Evolutionary conservation across 306 rosid species (phyloP).

Genomic region (Crotalaria pallida): DNA sequence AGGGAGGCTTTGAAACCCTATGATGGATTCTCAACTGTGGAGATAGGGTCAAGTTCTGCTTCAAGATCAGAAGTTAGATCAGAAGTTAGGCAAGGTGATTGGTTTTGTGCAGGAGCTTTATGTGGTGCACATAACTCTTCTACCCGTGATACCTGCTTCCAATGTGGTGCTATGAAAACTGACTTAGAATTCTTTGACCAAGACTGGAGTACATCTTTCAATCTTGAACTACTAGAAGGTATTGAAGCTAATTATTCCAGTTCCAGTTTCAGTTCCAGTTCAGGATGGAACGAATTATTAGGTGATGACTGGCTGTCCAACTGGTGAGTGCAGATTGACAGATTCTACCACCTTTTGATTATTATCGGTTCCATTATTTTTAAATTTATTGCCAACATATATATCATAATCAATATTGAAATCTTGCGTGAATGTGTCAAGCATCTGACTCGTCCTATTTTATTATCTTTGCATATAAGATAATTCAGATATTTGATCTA

Average conservation of each 20-base stretch:
- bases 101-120: conserved; percentile 70
- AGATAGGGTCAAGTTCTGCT: no score
- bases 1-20: conserved; percentile 43
- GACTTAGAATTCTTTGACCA: no score
- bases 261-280: no score
- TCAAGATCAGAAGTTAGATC: no score
- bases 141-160: conserved; percentile 93
- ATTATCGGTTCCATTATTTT: conserved; percentile 10
- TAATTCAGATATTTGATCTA: no score
- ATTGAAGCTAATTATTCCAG: conserved; percentile 28
- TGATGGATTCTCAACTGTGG: no score
- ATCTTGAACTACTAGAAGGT: conserved; percentile 5
- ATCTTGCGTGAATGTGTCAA: no score
- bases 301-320: conserved; percentile 96
- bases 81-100: conserved; percentile 89
- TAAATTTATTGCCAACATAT: no score
- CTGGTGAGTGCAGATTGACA: conserved; percentile 54
- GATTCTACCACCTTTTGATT: conserved; percentile 3
- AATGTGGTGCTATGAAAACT: conserved; percentile 89
- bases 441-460: no score
- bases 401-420: no score
- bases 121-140: conserved; percentile 94
- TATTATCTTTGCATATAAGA: no score
- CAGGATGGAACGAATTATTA: conserved; percentile 98
- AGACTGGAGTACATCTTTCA: no score